phyloP scores from a whole-genome alignment of 2,329 filamentous ascomycete species.

The Phaeosphaeria sp. region DNA sequence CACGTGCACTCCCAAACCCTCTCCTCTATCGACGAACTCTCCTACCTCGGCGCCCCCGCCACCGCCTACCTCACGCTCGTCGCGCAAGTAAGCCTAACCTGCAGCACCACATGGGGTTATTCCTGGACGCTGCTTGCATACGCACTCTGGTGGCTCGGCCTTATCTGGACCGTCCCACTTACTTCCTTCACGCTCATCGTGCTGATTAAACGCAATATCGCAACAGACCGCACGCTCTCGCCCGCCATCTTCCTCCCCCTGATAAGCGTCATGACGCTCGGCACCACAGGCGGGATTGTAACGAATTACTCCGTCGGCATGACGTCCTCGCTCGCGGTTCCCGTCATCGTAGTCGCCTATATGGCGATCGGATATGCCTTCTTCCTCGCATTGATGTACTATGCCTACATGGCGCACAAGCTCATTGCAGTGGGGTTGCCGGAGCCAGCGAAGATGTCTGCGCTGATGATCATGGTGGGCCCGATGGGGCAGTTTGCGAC shows the following conservation, averaged over 20 bases:
- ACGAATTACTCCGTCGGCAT: conserved; percentile 18
- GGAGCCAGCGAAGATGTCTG: conserved; percentile 7
- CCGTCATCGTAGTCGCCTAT: conserved; percentile 23
- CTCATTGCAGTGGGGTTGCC: conserved; percentile 23
- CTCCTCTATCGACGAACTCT: conserved; percentile 69
- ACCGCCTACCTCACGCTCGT: conserved; percentile 69
- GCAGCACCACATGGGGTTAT: conserved; percentile 68
- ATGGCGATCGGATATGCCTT: conserved; percentile 24
- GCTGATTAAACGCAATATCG: conserved; percentile 17
- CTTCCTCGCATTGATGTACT: conserved; percentile 23
- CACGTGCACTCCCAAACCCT: conserved; percentile 51
- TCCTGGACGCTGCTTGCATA: conserved; percentile 63
- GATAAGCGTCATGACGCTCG: conserved; percentile 24
- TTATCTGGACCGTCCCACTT: conserved; percentile 23
- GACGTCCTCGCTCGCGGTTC: conserved; percentile 18
- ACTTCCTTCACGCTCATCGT: conserved; percentile 18
- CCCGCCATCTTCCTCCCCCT: conserved; percentile 23
- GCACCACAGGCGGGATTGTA: conserved; percentile 21
- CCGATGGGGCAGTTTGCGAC: conserved; percentile 27
- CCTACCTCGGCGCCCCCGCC: conserved; percentile 65
- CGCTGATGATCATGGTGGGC: conserved; percentile 18
- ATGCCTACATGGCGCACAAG: conserved; percentile 18
- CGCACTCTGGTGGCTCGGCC: conserved; percentile 30
- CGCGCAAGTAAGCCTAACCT: conserved; percentile 56
- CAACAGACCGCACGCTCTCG: conserved; percentile 13